These are phyloP conservation scores for Rhexocercosporidium sp. DNA, from an alignment of 2,329 filamentous ascomycete genomes.

Conservation along the genomic window DNA sequence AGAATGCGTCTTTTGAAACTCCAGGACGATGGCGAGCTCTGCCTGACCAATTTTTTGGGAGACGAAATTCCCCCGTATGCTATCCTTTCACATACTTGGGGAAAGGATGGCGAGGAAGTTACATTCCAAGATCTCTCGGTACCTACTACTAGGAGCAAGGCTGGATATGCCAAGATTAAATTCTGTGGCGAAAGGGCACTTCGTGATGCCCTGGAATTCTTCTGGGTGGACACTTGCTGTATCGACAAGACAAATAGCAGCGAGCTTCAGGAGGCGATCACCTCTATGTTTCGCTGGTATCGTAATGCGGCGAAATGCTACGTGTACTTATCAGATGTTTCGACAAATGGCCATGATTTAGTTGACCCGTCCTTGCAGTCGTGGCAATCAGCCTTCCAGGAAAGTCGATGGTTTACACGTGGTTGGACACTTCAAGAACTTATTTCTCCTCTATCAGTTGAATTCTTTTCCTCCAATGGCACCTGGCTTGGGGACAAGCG, in stretches of 20 bases:
- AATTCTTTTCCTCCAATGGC: conserved; percentile 27
- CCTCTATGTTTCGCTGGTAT: too few relatives aligned
- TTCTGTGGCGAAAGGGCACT: conserved; percentile 1
- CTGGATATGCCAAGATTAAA: conserved; percentile 21
- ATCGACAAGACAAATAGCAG: too few relatives aligned
- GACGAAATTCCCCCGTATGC: not conserved
- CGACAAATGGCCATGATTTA: not conserved
- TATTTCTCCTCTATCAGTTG: conserved; percentile 26
- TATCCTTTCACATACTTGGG: conserved; percentile 16
- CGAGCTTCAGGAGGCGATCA: too few relatives aligned
- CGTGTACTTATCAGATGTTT: conserved; percentile 23
- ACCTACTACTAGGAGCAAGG: conserved; percentile 9
- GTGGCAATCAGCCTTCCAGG: conserved; percentile 25
- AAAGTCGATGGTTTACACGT: conserved; percentile 34
- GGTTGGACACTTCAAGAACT: conserved; percentile 34
- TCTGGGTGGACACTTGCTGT: too few relatives aligned
- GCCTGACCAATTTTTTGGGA: conserved; percentile 1
- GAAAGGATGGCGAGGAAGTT: conserved; percentile 19
- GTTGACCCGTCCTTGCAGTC: conserved; percentile 6
- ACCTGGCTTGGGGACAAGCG: conserved; percentile 23
- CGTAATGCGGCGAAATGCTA: conserved; percentile 24
- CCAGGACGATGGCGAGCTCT: not conserved
- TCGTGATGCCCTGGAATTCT: not conserved
- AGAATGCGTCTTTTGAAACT: not conserved
- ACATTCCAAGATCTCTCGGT: conserved; percentile 22